A percentile compares a stretch with the other conserved stretches of the same genome.
Evolutionary conservation across 352 stramenopile species (phyloP).

Genomic region (Globisporangium recalcitrans): DNA sequence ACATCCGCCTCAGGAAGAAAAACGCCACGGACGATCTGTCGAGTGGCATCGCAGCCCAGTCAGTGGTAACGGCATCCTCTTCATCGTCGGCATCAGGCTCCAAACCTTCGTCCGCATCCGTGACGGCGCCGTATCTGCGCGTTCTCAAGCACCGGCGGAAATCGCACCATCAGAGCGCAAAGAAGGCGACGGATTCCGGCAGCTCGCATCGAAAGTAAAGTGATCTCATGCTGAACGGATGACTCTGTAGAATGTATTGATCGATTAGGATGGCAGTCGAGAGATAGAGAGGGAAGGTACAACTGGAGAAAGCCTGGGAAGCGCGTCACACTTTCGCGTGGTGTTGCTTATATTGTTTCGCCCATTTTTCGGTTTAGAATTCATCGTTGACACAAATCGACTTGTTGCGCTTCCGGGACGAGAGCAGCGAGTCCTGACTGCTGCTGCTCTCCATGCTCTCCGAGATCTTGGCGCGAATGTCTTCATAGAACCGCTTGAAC

Average conservation of each 20-base stretch:
- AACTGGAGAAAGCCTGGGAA: too few relatives aligned
- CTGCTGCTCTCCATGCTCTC: slow-evolving; percentile 34
- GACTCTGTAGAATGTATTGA: too few relatives aligned
- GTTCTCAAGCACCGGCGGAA: slow-evolving; percentile 67
- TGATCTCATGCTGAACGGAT: too few relatives aligned
- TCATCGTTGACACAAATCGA: slow-evolving; percentile 34
- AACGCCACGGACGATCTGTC: slow-evolving; percentile 19
- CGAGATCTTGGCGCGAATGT: slow-evolving; percentile 59
- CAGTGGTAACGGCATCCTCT: neutral
- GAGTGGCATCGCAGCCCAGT: neutral
- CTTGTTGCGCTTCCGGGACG: slow-evolving; percentile 61
- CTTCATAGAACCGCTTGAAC: slow-evolving; percentile 86
- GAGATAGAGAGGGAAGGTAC: neutral
- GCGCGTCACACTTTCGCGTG: too few relatives aligned
- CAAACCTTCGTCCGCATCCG: slow-evolving; percentile 10
- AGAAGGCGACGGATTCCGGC: slow-evolving; percentile 13
- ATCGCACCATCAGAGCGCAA: slow-evolving; percentile 11
- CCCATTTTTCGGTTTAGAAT: neutral
- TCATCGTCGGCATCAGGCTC: neutral
- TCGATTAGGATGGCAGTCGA: too few relatives aligned
- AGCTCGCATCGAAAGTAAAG: slow-evolving; percentile 3
- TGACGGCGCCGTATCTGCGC: slow-evolving; percentile 61
- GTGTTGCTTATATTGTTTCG: neutral
- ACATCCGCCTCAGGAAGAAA: slow-evolving; percentile 73
- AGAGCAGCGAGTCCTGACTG: slow-evolving; percentile 11